Percentiles rank a stretch among this genome's conserved stretches.
Evolutionary conservation across 495 filamentous ascomycete species (phyloP).

Genomic region (Penicillium flavigenum): DNA sequence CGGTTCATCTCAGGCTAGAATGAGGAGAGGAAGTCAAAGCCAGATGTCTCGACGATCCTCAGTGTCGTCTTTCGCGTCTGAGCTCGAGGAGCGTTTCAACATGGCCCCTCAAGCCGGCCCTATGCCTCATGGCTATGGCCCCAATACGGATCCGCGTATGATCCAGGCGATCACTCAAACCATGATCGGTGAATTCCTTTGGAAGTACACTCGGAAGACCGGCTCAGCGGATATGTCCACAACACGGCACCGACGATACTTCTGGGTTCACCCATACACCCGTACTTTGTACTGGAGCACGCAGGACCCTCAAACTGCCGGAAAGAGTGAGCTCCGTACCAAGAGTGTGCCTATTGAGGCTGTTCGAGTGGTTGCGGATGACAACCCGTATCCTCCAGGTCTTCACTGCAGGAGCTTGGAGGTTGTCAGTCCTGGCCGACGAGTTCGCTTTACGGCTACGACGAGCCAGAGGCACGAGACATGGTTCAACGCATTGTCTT

Average conservation of each 20-base stretch:
- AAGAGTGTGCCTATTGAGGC: slow-evolving; percentile 96
- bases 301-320: slow-evolving; percentile 75
- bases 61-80: slow-evolving; percentile 90
- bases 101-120: slow-evolving; percentile 58
- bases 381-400: slow-evolving; percentile 93
- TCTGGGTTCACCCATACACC: slow-evolving; percentile 99
- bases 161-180: slow-evolving; percentile 99
- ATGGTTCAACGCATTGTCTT: slow-evolving; percentile 97
- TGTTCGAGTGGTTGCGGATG: slow-evolving; percentile 89
- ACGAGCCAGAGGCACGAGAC: slow-evolving; percentile 94
- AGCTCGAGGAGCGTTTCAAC: slow-evolving; percentile 87
- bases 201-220: slow-evolving; percentile 96
- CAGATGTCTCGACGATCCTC: slow-evolving; percentile 75
- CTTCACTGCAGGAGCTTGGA: slow-evolving; percentile 91
- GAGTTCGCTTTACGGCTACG: slow-evolving; percentile 87
- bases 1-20: slow-evolving; percentile 42
- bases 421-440: slow-evolving; percentile 83
- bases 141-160: slow-evolving; percentile 89
- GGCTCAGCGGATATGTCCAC: slow-evolving; percentile 82
- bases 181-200: slow-evolving; percentile 98
- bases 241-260: slow-evolving; percentile 89
- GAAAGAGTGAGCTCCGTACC: slow-evolving; percentile 74
- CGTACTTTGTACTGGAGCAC: slow-evolving; percentile 97
- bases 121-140: slow-evolving; percentile 53
- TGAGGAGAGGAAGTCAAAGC: slow-evolving; percentile 46